Conservation (phyloP, 2,329 filamentous ascomycete genomes). For the Coniella vitis region DNA sequence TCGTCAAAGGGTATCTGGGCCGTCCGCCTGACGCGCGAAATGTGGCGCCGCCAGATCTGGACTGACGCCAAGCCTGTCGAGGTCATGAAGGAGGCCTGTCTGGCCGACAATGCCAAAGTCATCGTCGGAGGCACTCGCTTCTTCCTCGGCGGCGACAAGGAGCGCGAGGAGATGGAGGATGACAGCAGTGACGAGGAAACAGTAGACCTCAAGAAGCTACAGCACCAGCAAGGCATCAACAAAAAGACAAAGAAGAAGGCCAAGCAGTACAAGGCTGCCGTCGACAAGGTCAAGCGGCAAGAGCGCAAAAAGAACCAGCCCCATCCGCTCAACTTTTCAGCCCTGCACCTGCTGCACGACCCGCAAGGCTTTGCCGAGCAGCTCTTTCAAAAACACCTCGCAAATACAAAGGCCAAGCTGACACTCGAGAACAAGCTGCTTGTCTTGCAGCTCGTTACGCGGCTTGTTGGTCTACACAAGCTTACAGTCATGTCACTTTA, state of each 20-base stretch:
- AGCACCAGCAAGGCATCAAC: conserved; percentile 84
- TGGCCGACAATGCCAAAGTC: conserved; percentile 91
- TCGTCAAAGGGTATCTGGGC: conserved; percentile 91
- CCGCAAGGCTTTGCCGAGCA: conserved; percentile 89
- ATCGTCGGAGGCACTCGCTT: conserved; percentile 81
- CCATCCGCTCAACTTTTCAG: conserved; percentile 90
- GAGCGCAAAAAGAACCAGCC: conserved; percentile 85
- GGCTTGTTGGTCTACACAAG: conserved; percentile 88
- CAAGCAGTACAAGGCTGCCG: conserved; percentile 70
- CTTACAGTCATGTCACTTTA: conserved; percentile 85
- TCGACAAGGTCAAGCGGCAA: conserved; percentile 72
- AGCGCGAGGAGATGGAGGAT: conserved; percentile 87
- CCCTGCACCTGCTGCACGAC: conserved; percentile 86
- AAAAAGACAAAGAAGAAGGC: conserved; percentile 92
- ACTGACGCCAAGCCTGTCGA: conserved; percentile 92
- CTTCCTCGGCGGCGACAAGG: conserved; percentile 93
- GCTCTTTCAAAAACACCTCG: conserved; percentile 85
- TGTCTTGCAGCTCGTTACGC: conserved; percentile 84
- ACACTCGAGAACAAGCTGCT: conserved; percentile 82
- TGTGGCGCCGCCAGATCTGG: conserved; percentile 97
- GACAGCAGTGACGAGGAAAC: conserved; percentile 79
- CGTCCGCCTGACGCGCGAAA: conserved; percentile 86
- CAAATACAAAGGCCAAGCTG: conserved; percentile 77
- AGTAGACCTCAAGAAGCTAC: conserved; percentile 70
- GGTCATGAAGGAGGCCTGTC: conserved; percentile 89